Conservation (phyloP, 805 yeast genomes). For the Candida chilensis region DNA sequence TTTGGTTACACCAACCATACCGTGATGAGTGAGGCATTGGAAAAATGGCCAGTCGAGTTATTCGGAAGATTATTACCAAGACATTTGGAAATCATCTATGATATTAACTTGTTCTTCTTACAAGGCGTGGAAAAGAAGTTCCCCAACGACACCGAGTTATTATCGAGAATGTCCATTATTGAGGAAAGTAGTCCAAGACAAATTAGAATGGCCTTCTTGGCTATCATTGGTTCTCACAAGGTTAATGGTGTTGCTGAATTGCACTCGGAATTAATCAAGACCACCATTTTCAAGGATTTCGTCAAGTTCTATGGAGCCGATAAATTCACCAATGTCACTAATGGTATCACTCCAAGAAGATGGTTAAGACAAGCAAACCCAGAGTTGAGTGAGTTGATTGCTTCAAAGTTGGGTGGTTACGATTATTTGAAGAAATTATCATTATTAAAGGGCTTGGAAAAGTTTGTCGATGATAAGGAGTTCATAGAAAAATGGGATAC, state of each 20-base stretch:
- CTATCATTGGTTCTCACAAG: conserved; percentile 85
- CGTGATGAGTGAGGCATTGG: conserved; percentile 90
- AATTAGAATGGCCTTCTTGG: conserved; percentile 87
- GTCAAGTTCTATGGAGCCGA: conserved; percentile 75
- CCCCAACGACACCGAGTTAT: conserved; percentile 64
- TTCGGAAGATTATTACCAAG: conserved; percentile 77
- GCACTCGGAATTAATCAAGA: conserved; percentile 84
- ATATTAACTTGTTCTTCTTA: conserved; percentile 72
- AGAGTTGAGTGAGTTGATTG: conserved; percentile 60
- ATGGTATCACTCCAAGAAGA: conserved; percentile 94
- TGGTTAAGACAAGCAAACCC: conserved; percentile 96
- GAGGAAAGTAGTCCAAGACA: conserved; percentile 78
- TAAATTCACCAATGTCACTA: conserved; percentile 86
- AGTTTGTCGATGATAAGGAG: conserved; percentile 55
- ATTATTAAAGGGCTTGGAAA: conserved; percentile 55
- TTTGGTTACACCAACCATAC: conserved; percentile 94
- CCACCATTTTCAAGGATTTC: conserved; percentile 86
- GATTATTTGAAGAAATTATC: conserved; percentile 62
- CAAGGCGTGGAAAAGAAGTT: conserved; percentile 65
- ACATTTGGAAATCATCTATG: conserved; percentile 84
- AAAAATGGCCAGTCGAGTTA: conserved; percentile 88
- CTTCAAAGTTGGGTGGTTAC: conserved; percentile 61
- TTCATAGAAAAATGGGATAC: conserved; percentile 66
- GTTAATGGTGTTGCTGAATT: conserved; percentile 95
- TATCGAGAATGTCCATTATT: conserved; percentile 69